Evolutionary conservation across 768 basidiomycete species (phyloP).

Genomic region (Rhodotorula babjevae): DNA sequence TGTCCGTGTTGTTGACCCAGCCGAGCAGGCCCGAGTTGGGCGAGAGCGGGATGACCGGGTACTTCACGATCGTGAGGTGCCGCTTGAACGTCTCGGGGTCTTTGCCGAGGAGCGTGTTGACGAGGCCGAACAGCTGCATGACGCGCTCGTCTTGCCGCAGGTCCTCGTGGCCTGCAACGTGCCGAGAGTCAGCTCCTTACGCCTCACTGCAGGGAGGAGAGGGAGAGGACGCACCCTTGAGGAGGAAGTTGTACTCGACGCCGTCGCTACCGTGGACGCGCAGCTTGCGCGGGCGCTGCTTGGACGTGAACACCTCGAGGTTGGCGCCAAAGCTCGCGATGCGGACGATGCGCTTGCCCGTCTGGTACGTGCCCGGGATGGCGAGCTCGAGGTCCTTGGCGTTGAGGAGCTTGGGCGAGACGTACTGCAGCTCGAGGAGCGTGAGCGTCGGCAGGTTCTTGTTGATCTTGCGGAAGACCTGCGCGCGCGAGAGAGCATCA

Average conservation of each 20-base stretch:
- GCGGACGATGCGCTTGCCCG: constrained; percentile 72
- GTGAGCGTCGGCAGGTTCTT: constrained; percentile 85
- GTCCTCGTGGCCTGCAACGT: constrained; percentile 80
- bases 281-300: constrained; percentile 87
- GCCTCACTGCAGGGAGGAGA: too few relatives aligned
- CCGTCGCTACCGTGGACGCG: constrained; percentile 85
- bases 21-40: constrained; percentile 91
- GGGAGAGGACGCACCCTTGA: constrained; percentile 64
- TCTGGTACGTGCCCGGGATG: constrained; percentile 84
- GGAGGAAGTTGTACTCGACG: constrained; percentile 79
- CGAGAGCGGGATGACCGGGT: constrained; percentile 86
- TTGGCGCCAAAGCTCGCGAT: constrained; percentile 83
- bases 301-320: constrained; percentile 87
- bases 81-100: constrained; percentile 95
- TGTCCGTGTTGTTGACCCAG: constrained; percentile 94
- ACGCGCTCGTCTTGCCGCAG: constrained; percentile 97
- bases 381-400: constrained; percentile 86
- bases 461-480: constrained; percentile 95
- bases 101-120: constrained; percentile 86
- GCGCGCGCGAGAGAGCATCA: not conserved
- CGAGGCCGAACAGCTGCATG: constrained; percentile 96
- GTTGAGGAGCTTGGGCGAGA: constrained; percentile 84
- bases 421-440: constrained; percentile 84
- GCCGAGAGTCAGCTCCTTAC: not conserved
- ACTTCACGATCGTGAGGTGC: constrained; percentile 87